phyloP scores from a whole-genome alignment of 441 rosid genomes.

The Pelargonium myrrhifolium region DNA sequence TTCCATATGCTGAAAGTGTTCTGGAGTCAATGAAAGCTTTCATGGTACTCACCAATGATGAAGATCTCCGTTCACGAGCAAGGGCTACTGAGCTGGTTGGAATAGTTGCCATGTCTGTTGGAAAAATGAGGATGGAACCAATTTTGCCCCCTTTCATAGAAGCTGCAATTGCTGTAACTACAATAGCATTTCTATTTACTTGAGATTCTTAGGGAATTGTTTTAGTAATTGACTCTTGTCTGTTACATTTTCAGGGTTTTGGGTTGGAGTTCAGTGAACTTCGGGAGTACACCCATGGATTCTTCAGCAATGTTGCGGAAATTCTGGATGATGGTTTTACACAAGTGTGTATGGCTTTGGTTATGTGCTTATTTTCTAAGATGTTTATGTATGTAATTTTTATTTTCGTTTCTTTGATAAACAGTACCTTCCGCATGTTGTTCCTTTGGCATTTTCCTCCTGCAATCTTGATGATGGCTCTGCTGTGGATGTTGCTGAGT shows the following conservation, averaged over 20 bases:
- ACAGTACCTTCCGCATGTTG: constrained; percentile 92
- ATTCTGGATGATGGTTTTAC: constrained; percentile 80
- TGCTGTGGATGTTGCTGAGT: constrained; percentile 83
- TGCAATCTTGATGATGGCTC: constrained; percentile 99
- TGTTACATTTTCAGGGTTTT: constrained; percentile 57
- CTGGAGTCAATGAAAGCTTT: constrained; percentile 80
- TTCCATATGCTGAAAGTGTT: constrained; percentile 92
- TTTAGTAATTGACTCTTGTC: constrained; percentile 14
- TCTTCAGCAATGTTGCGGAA: constrained; percentile 95
- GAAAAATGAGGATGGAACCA: constrained; percentile 74
- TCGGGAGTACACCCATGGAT: constrained; percentile 95
- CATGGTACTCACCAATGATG: constrained; percentile 88
- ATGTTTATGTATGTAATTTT: constrained; percentile 18
- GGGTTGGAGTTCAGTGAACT: constrained; percentile 90
- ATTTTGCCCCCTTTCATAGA: constrained; percentile 81
- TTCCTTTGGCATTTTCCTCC: constrained; percentile 79
- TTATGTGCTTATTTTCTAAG: constrained; percentile 14
- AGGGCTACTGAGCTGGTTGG: constrained; percentile 99
- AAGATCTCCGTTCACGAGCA: constrained; percentile 90
- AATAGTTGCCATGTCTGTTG: constrained; percentile 94
- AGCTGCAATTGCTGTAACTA: constrained; percentile 85
- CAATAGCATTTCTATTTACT: constrained; percentile 18
- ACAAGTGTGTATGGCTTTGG: constrained; percentile 44
- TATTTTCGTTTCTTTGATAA: constrained; percentile 12
- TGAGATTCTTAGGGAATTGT: constrained; percentile 10